phyloP scores from a whole-genome alignment of 805 yeast genomes.

The Sungouiella thailandica region DNA sequence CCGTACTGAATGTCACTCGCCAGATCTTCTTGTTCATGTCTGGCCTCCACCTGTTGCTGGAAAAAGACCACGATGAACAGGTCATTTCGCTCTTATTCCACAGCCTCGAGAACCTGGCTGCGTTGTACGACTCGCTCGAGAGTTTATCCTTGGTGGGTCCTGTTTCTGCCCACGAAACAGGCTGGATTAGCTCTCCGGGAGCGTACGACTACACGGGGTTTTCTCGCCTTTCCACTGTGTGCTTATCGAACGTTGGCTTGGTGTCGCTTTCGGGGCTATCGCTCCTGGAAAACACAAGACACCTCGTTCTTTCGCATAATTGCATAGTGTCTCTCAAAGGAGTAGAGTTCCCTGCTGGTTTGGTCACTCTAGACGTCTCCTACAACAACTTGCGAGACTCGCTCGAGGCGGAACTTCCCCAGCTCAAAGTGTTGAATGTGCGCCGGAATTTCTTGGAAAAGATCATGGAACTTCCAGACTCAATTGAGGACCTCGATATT shows the following conservation, averaged over 20 bases:
- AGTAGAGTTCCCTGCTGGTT: conserved; percentile 1
- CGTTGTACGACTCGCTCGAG: conserved; percentile 3
- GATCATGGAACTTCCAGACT: conserved; percentile 2
- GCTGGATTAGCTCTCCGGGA: neutral
- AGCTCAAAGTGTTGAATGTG: conserved; percentile 3
- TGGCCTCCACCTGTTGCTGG: conserved; percentile 1
- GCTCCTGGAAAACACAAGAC: conserved; percentile 3
- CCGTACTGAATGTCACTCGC: conserved; percentile 2
- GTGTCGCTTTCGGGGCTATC: neutral
- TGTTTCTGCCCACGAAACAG: conserved; percentile 1
- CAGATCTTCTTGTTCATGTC: conserved; percentile 1
- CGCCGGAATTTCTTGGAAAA: conserved; percentile 3
- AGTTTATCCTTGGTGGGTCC: conserved; percentile 4
- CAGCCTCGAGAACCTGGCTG: neutral
- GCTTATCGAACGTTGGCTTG: neutral
- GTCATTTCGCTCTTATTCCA: conserved; percentile 1
- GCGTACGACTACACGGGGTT: neutral
- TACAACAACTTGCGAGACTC: conserved; percentile 2
- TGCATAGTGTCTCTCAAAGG: conserved; percentile 1
- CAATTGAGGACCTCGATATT: conserved; percentile 4
- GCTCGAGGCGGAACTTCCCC: neutral
- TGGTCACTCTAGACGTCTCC: conserved; percentile 5
- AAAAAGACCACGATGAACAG: neutral
- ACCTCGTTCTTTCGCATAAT: conserved; percentile 4
- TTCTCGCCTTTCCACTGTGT: neutral